These are phyloP conservation scores for Chytridiales sp. DNA, from an alignment of 371 early-diverging fungal species.

Conservation along the genomic window DNA sequence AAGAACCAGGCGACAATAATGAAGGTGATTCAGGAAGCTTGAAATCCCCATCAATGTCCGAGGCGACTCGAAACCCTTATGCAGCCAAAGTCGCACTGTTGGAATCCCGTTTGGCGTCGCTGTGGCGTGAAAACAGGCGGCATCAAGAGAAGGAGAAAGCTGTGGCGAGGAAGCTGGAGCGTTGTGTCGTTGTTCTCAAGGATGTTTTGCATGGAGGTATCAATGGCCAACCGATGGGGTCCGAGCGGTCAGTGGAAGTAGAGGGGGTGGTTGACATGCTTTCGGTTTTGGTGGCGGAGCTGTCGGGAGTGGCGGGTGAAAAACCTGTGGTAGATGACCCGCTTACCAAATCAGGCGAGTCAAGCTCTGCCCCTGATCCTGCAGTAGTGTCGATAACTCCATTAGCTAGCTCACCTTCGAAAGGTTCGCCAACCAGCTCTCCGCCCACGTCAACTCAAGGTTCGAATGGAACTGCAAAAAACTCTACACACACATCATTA, in stretches of 20 bases:
- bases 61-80: conserved; percentile 8
- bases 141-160: conserved; percentile 11
- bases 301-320: conserved; percentile 8
- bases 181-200: conserved; percentile 8
- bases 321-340: neutral
- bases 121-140: conserved; percentile 6
- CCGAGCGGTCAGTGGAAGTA: conserved; percentile 5
- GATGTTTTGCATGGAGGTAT: too few relatives aligned
- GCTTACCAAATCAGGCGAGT: neutral
- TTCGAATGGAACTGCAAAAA: too few relatives aligned
- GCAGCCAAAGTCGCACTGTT: conserved; percentile 13
- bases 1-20: neutral
- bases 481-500: too few relatives aligned
- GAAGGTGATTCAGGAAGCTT: neutral
- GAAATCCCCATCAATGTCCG: conserved; percentile 7
- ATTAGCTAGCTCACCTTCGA: neutral
- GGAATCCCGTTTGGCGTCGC: conserved; percentile 9
- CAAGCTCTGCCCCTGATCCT: neutral
- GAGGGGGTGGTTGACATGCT: conserved; percentile 24
- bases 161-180: conserved; percentile 16
- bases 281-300: conserved; percentile 13
- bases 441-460: neutral
- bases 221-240: neutral
- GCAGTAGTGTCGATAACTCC: neutral
- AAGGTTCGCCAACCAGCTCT: neutral